A percentile compares a stretch with the other conserved stretches of the same genome.
These are phyloP conservation scores for Iris pallida DNA, from an alignment of 116 monocot species.

Conservation along the genomic window DNA sequence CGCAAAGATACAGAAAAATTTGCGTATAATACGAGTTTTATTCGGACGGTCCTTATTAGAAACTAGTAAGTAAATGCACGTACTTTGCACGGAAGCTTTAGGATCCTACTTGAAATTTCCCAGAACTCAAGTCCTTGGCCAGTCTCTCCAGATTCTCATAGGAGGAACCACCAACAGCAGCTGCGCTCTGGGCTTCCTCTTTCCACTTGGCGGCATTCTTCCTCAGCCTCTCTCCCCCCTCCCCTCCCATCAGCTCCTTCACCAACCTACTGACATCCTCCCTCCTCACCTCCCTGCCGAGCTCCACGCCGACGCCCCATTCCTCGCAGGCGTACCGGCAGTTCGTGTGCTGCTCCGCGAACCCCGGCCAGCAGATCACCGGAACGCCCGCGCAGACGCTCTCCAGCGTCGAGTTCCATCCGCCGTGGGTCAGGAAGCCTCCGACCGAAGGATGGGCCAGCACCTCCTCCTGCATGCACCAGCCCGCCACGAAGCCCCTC, in stretches of 20 bases:
- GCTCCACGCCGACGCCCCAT: constrained; percentile 6
- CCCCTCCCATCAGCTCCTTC: constrained; percentile 9
- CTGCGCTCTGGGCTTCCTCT: neutral
- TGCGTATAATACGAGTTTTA: too few species aligned
- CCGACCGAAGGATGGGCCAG: constrained; percentile 1
- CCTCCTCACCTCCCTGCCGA: neutral
- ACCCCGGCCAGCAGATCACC: constrained; percentile 14
- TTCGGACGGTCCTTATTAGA: too few species aligned
- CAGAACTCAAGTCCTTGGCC: neutral
- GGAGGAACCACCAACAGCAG: neutral
- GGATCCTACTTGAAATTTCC: too few species aligned
- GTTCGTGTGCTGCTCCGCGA: constrained; percentile 9
- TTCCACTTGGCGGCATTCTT: constrained; percentile 2
- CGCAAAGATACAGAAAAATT: too few species aligned
- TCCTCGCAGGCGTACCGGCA: constrained; percentile 2
- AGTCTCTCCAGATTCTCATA: neutral
- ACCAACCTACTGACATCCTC: neutral
- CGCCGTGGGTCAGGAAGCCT: constrained; percentile 11
- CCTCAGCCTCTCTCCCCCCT: constrained; percentile 7
- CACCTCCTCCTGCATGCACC: constrained; percentile 10
- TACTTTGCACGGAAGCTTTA: too few species aligned
- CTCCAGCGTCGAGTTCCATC: constrained; percentile 16
- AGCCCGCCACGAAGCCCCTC: neutral
- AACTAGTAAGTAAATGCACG: too few species aligned
- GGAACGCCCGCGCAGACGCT: constrained; percentile 14